Evolutionary conservation across 768 basidiomycete genomes (phyloP), one percentile per base, ranked within the genome.

Genomic region (Kwoniella sp.): DNA sequence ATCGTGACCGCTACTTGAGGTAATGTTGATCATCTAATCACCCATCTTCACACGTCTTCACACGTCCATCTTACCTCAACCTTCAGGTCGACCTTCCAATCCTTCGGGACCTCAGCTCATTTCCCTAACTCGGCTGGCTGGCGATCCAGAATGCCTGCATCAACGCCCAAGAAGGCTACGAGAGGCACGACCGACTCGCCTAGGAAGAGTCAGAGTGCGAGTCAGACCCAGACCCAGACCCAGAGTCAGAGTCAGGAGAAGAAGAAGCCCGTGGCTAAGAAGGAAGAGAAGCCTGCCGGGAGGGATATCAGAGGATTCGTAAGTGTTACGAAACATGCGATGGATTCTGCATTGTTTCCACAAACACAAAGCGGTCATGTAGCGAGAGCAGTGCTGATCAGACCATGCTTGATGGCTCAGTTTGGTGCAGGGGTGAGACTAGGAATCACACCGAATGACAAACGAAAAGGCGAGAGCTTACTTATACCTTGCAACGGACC

Each of bases 231-330:
- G 28, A 31, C 34, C 13, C 47, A 58, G 34, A 53, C 50, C 8
- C 56, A 51, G 3, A 47, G 34, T 9, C 31, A 41, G 51, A 58
- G 63, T 50, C 63, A 54, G 55, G 63, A 65, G 57, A 59, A 65
- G 63, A 47, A 47, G 29, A 61, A 60, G 48, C 41, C 29, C 26
- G 53, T n/a, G 20, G 48, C 54, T 23, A 69, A 69, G 58, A 71
- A 67, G 60, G 58, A 57, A 9, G 31, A 28, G 56, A 71, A 47
- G 37, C 58, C 70, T 34, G 66, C 63, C 22, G 72, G 72, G 20
- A 31, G 37, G n/a, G 76, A 77, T 63, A 77, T 77, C 38, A 57
- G 76, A 41, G 68, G 60, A 38, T 75, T 77, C 58, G 76, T 77
- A 57, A 63, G 75, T 70, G 4, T 0, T 31, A 37, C 2, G 11